These are phyloP conservation scores for Ophiostoma novo-ulmi DNA, from an alignment of 2,329 filamentous ascomycete species.

Conservation along the genomic window DNA sequence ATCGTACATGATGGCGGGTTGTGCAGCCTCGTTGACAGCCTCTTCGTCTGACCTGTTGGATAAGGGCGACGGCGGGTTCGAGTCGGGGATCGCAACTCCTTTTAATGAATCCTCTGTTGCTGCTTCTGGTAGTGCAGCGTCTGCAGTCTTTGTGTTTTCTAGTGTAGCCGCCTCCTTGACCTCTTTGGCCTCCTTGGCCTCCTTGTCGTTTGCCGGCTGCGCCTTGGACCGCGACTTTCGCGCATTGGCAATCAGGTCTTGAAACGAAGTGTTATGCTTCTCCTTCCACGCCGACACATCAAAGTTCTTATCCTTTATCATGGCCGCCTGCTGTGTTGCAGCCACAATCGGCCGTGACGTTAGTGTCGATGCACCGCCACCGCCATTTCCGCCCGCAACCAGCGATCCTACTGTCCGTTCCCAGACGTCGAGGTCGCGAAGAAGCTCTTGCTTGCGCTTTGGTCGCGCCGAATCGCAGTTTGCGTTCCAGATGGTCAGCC, in stretches of 20 bases:
- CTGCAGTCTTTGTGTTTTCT: neutral
- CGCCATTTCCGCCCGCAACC: slow-evolving; percentile 33
- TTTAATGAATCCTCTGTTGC: neutral
- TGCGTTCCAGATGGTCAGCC: slow-evolving; percentile 93
- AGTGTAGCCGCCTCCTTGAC: neutral
- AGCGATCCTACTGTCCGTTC: slow-evolving; percentile 70
- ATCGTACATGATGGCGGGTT: neutral
- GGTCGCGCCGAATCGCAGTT: slow-evolving; percentile 83
- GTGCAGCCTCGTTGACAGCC: neutral
- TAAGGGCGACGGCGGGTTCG: slow-evolving; percentile 4
- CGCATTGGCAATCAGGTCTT: slow-evolving; percentile 72
- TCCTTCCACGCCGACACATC: slow-evolving; percentile 70
- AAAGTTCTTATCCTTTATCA: slow-evolving; percentile 83
- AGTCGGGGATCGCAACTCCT: neutral
- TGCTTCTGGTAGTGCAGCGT: neutral
- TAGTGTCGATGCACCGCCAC: slow-evolving; percentile 33
- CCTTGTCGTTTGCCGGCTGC: slow-evolving; percentile 30
- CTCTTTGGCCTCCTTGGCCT: neutral
- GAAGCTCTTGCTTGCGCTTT: slow-evolving; percentile 63
- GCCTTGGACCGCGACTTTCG: slow-evolving; percentile 49
- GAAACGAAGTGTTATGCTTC: slow-evolving; percentile 70
- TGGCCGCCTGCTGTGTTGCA: slow-evolving; percentile 36
- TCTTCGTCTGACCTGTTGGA: neutral
- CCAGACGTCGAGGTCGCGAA: slow-evolving; percentile 79
- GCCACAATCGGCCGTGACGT: slow-evolving; percentile 20